phyloP scores from a whole-genome alignment of 257 asterid genomes.

The Eustoma russellianum region DNA sequence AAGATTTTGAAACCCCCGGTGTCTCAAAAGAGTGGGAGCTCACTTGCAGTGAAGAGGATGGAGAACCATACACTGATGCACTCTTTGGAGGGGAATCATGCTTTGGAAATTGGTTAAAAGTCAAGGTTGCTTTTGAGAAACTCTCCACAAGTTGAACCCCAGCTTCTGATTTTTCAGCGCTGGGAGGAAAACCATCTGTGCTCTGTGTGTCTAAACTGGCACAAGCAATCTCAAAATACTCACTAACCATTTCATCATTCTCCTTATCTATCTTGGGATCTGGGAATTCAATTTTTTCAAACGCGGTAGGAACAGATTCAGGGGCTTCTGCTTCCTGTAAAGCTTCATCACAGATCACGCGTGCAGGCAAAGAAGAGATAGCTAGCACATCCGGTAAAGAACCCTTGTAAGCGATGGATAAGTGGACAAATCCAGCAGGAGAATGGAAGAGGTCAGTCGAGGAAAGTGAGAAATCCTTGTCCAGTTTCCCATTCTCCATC shows the following conservation, averaged over 20 bases:
- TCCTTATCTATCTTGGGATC: conserved; percentile 77
- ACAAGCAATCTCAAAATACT: conserved; percentile 60
- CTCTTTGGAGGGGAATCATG: conserved; percentile 62
- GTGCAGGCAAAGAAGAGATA: conserved; percentile 33
- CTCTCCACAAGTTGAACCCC: conserved; percentile 34
- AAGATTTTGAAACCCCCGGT: conserved; percentile 16
- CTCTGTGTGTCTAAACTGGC: conserved; percentile 40
- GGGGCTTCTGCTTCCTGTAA: conserved; percentile 28
- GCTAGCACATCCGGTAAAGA: conserved; percentile 64
- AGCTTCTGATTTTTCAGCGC: conserved; percentile 41
- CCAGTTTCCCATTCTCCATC: conserved; percentile 56
- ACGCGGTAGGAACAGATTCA: conserved; percentile 29
- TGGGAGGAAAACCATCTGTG: conserved; percentile 48
- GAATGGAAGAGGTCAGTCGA: conserved; percentile 96
- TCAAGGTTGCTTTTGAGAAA: conserved; percentile 19
- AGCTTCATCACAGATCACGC: conserved; percentile 24
- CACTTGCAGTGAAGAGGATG: conserved; percentile 34
- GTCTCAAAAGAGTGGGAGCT: conserved; percentile 46
- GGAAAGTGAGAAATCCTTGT: conserved; percentile 80
- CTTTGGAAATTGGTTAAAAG: conserved; percentile 22
- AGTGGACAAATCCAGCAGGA: conserved; percentile 88
- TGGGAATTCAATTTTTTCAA: conserved; percentile 86
- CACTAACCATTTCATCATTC: conserved; percentile 75
- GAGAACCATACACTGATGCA: conserved; percentile 37
- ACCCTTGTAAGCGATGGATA: conserved; percentile 63